phyloP scores from a whole-genome alignment of 768 basidiomycete species.

The Calocybe gangraenosa region DNA sequence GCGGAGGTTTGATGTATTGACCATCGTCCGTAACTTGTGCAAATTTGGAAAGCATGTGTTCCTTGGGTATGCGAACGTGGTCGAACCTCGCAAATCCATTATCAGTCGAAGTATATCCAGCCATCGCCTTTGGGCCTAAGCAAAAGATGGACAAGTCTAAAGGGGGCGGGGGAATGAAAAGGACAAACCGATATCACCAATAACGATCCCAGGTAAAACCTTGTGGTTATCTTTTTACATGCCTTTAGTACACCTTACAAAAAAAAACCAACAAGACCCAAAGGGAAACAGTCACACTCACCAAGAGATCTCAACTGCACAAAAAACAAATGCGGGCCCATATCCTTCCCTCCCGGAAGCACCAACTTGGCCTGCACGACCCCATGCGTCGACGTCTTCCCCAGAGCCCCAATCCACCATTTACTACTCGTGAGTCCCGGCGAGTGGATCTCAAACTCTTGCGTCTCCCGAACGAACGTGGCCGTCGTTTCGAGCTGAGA shows the following conservation, averaged over 20 bases:
- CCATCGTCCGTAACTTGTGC: conserved; percentile 66
- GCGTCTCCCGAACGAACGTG: conserved; percentile 60
- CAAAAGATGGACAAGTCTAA: not conserved
- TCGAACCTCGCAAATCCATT: conserved; percentile 69
- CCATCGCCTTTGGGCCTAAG: conserved; percentile 55
- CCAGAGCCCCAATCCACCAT: conserved; percentile 80
- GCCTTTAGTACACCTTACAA: not conserved
- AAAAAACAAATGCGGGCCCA: conserved; percentile 75
- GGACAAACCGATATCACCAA: conserved; percentile 63
- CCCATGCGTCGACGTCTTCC: conserved; percentile 70
- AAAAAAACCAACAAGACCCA: not conserved
- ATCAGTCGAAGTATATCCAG: conserved; percentile 47
- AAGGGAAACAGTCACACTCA: conserved; percentile 19
- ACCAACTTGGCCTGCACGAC: conserved; percentile 74
- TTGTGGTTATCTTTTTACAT: conserved; percentile 50
- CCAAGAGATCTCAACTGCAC: conserved; percentile 64
- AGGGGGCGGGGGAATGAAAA: not conserved
- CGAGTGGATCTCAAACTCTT: conserved; percentile 73
- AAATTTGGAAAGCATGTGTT: conserved; percentile 73
- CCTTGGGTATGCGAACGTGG: conserved; percentile 61
- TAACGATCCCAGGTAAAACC: conserved; percentile 52
- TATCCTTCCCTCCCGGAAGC: conserved; percentile 52
- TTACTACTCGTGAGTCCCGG: conserved; percentile 73
- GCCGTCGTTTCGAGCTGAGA: conserved; percentile 69
- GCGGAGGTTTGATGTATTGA: conserved; percentile 60